Conservation (phyloP, 2,329 filamentous ascomycete species). For the Arthrobotrys conoides region DNA sequence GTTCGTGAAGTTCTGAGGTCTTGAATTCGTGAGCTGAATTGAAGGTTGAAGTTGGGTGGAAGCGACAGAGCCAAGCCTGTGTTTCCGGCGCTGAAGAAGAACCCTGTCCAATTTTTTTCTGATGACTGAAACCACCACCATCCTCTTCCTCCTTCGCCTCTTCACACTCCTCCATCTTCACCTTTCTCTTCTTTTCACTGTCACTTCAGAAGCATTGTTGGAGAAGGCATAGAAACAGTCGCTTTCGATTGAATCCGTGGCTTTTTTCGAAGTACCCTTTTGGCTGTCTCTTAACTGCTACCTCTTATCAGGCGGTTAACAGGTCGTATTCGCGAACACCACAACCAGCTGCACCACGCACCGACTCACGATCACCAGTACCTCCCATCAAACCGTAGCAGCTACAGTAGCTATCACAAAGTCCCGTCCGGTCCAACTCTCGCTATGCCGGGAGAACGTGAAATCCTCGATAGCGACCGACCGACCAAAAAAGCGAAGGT, state of each 20-base stretch:
- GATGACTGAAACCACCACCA: slow-evolving; percentile 4
- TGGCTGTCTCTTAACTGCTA: background rate
- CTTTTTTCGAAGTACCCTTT: background rate
- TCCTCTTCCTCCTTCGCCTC: background rate
- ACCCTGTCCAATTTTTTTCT: slow-evolving; percentile 52
- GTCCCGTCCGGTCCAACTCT: background rate
- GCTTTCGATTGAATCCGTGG: background rate
- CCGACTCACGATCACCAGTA: background rate
- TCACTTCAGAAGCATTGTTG: background rate
- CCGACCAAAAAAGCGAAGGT: slow-evolving; percentile 65
- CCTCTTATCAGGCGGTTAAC: background rate
- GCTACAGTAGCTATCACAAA: background rate
- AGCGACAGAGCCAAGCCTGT: slow-evolving; percentile 42
- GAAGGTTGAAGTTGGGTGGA: slow-evolving; percentile 6
- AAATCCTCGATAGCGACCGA: slow-evolving; percentile 40
- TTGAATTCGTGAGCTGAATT: background rate
- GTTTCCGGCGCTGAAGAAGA: slow-evolving; percentile 32
- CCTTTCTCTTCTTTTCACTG: background rate
- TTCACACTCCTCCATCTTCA: slow-evolving; percentile 5
- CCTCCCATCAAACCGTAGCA: background rate
- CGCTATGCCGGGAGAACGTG: slow-evolving; percentile 56
- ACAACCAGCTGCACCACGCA: background rate
- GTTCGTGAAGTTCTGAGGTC: background rate
- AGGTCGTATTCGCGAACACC: background rate
- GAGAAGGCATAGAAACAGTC: background rate